Evolutionary conservation across 495 filamentous ascomycete species (phyloP).

Genomic region (Hypomontagnella submonticulosa): DNA sequence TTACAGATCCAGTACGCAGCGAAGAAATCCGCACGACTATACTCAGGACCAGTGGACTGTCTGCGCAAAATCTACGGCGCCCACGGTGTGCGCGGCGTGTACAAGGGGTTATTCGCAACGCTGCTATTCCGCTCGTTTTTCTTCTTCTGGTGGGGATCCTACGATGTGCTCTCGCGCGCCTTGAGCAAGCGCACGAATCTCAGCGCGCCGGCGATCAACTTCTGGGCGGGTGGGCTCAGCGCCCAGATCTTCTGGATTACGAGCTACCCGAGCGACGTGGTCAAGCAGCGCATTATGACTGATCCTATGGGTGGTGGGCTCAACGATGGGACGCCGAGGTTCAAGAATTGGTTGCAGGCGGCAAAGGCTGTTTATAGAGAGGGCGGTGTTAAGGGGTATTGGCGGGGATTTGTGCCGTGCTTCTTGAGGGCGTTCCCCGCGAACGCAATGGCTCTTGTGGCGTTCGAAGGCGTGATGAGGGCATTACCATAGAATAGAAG

Average conservation of each 20-base stretch:
- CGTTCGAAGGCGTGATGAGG: conserved; percentile 93
- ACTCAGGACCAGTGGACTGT: conserved; percentile 89
- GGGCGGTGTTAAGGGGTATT: conserved; percentile 81
- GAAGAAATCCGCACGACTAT: conserved; percentile 76
- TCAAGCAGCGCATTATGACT: conserved; percentile 98
- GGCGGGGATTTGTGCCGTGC: conserved; percentile 93
- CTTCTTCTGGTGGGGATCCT: conserved; percentile 97
- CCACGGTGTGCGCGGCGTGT: conserved; percentile 83
- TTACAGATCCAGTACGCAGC: conserved; percentile 91
- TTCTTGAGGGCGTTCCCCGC: conserved; percentile 95
- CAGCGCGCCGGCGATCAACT: conserved; percentile 85
- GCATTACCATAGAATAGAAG: conserved; percentile 65
- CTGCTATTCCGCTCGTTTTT: conserved; percentile 91
- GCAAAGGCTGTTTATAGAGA: conserved; percentile 80
- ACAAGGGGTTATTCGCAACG: conserved; percentile 85
- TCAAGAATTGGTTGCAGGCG: conserved; percentile 82
- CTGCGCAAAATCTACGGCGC: conserved; percentile 69
- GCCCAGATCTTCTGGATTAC: conserved; percentile 95
- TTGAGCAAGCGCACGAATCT: conserved; percentile 74
- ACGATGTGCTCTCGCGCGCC: conserved; percentile 80
- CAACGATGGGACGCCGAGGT: conserved; percentile 74
- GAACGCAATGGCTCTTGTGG: conserved; percentile 92
- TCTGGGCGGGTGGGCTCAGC: conserved; percentile 94
- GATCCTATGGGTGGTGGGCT: conserved; percentile 80
- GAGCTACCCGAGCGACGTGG: conserved; percentile 91